These are phyloP conservation scores for Leptosphaerulina australis DNA, from an alignment of 2,329 filamentous ascomycete genomes.

Conservation along the genomic window DNA sequence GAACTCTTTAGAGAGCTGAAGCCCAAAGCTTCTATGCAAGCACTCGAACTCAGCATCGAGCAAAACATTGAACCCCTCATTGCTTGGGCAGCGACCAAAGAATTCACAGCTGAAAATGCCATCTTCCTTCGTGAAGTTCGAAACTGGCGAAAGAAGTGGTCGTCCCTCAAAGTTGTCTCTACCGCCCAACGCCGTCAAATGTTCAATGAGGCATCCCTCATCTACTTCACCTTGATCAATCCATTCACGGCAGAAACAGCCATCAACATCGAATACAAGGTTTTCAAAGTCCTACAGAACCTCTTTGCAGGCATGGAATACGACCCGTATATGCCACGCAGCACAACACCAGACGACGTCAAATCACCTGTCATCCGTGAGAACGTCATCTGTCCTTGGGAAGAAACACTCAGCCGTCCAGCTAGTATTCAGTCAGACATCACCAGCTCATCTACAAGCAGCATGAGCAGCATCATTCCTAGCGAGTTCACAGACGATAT, in stretches of 20 bases:
- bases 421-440: constrained; percentile 39
- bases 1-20: constrained; percentile 38
- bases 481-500: constrained; percentile 44
- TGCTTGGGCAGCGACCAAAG: constrained; percentile 44
- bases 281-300: constrained; percentile 44
- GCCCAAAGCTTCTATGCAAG: constrained; percentile 46
- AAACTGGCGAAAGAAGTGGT: constrained; percentile 48
- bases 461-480: constrained; percentile 39
- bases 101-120: constrained; percentile 48
- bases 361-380: constrained; percentile 34
- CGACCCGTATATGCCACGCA: constrained; percentile 44
- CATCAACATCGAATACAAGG: constrained; percentile 50
- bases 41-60: constrained; percentile 44
- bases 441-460: constrained; percentile 31
- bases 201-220: constrained; percentile 47
- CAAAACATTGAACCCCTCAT: constrained; percentile 46
- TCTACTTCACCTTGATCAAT: constrained; percentile 48
- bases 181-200: constrained; percentile 44
- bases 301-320: constrained; percentile 44
- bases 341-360: constrained; percentile 30
- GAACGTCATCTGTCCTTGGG: constrained; percentile 49
- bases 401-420: constrained; percentile 42
- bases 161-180: constrained; percentile 30
- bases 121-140: constrained; percentile 49
- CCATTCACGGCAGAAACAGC: constrained; percentile 47